Conservation (phyloP, 768 basidiomycete genomes). For the Pleurotus eryngii region DNA sequence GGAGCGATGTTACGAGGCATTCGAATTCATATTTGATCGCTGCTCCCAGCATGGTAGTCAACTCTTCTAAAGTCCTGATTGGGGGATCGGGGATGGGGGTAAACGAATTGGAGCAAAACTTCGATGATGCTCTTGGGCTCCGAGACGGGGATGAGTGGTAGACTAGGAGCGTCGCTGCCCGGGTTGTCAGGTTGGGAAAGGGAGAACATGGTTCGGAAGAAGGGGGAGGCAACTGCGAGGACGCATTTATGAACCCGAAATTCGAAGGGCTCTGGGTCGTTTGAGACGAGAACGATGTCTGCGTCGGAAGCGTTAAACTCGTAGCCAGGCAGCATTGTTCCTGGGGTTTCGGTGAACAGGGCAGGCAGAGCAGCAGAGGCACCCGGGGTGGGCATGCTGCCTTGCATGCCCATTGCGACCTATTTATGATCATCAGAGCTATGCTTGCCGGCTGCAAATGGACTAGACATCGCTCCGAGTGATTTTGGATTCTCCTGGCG, state of each 20-base stretch:
- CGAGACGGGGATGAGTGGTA: constrained; percentile 22
- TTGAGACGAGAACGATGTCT: constrained; percentile 41
- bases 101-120: constrained; percentile 30
- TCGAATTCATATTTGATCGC: constrained; percentile 30
- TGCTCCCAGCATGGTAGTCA: constrained; percentile 23
- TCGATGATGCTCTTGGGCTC: constrained; percentile 25
- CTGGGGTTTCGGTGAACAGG: no score
- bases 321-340: not conserved
- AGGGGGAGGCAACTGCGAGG: constrained; percentile 44
- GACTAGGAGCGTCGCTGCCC: not conserved
- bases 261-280: constrained; percentile 21
- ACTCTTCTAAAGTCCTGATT: constrained; percentile 12
- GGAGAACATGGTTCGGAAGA: constrained; percentile 47
- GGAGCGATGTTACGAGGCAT: constrained; percentile 19
- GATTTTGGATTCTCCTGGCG: no score
- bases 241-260: constrained; percentile 42
- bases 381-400: no score
- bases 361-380: no score
- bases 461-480: no score
- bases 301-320: constrained; percentile 35
- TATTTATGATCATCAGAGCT: no score
- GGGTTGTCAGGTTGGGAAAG: constrained; percentile 34
- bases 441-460: no score
- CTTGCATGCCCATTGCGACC: not conserved
- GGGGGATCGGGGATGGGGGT: constrained; percentile 28